Base-by-base conservation (phyloP, 2,329 filamentous ascomycete genomes). In the Graphilbum ipis-grandicollis region DNA sequence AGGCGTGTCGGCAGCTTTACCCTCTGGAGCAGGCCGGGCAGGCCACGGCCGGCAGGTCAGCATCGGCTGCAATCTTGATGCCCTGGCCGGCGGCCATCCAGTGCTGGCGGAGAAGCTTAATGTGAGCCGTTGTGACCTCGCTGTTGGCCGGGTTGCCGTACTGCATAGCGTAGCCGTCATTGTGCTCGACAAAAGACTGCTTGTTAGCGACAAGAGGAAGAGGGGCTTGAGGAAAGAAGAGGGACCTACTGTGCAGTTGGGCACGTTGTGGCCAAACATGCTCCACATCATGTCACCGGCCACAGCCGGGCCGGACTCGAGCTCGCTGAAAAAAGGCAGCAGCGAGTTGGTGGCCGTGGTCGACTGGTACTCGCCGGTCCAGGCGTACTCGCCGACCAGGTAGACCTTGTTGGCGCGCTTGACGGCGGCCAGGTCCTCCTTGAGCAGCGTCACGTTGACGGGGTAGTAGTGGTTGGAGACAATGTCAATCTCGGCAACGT, bases 391-490 rank as follows among this genome's bases (percentile, higher is more conserved):
- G 12, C 61, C 63, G 2, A 55, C 58, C 28, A 62, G 55, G 43
- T 63, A 65, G 13, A 58, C 53, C 12, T 25, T 25, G 8, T 25
- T 7, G 39, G 56, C 57, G 36, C n/a, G n/a, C n/a, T 53, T 54
- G 13, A 59, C 59, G 5, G 48, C 44, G 5, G 45, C 49, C 29
- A 63, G 56, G 34, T 57, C 61, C 1, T 43, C 39, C 35, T 52
- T 45, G 25, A 66, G 47, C 43, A 57, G 58, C 21, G 46, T 46
- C n/a, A 52, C 50, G 41, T 59, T 52, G 34, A 57, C 45, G 0
- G 61, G 60, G 42, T 65, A 66, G 47, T 56, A 65, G 43, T 66
- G 63, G 45, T 66, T 53, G 13, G 57, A 62, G 46, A 57, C 63
- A 19, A 65, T 56, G 42, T 66, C 63, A 4, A 66, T 50, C 42